Base-by-base conservation (phyloP, 1,284 basidiomycete genomes). In the Trametes polyzona region DNA sequence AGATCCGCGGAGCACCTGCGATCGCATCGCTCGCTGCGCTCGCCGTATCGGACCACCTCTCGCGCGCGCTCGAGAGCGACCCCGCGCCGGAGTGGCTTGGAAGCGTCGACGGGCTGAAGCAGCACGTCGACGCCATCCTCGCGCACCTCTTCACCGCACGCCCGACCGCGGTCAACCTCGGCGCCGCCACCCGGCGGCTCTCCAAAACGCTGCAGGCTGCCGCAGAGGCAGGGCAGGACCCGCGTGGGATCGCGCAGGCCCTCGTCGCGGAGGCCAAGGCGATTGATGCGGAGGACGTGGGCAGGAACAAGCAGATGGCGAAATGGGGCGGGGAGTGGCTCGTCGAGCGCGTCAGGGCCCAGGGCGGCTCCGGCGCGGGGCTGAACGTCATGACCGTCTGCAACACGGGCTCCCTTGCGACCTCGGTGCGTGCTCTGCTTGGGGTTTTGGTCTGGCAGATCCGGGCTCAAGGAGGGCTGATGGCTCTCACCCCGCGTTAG, bases 111-210 rank as follows among this genome's bases (percentile, higher is more conserved):
- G 70, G 76, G 1, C 74, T 94, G 26, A 74, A 78, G 57, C 70
- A 71, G 0, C 75, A 89, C 67, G 68, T 92, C 54, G 69, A 76
- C 40, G 77, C 82, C 0, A 79, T 85, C 40, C 80, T 94, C 46
- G 82, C 86, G 44, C 89, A 86, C 72, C 82, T 97, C 12, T 86
- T 83, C 70, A 92, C 88, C 0, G 90, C 95, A 3, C 84, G 95
- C n/a, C 95, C 95, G 7, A 97, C 95, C 0, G 95, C 95, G 3
- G 95, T 97, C 66, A 96, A 97, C 75, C 87, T 97, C 17, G 87
- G 90, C 27, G 88, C 88, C 47, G 93, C 93, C 11, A 92, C 86
- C 46, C 82, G 87, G 32, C 83, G 93, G 17, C 82, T 97, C 27
- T 73, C 78, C 10, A 76, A 76, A 7, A 74, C 71, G 3, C 74